Percentiles rank a stretch among this genome's conserved stretches.
phyloP scores from a whole-genome alignment of 495 filamentous ascomycete species.

The Recurvomyces mirabilis region DNA sequence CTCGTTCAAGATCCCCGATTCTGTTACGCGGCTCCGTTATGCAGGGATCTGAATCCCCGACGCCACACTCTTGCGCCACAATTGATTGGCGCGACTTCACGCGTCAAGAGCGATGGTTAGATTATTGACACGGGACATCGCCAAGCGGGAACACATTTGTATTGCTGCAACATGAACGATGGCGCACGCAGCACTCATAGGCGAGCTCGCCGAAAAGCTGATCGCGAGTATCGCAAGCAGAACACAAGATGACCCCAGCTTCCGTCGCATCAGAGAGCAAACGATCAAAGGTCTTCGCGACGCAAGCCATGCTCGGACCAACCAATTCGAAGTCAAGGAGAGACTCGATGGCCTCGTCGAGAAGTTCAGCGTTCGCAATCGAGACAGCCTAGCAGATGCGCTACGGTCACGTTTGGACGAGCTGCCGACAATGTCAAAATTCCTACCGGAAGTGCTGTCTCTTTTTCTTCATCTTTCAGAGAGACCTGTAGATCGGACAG shows the following conservation, averaged over 20 bases:
- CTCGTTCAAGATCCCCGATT: no score
- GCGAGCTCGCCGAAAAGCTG: slow-evolving; percentile 44
- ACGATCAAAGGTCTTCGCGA: slow-evolving; percentile 45
- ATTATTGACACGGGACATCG: no score
- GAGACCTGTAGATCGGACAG: slow-evolving; percentile 59
- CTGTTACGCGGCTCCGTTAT: background rate
- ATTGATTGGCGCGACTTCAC: background rate
- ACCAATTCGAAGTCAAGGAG: slow-evolving; percentile 74
- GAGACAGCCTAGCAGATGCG: slow-evolving; percentile 71
- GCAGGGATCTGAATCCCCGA: no score
- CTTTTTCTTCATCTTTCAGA: slow-evolving; percentile 74
- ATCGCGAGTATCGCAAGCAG: slow-evolving; percentile 32
- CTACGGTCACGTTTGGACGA: slow-evolving; percentile 52
- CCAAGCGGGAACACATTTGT: no score
- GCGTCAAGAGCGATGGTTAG: no score
- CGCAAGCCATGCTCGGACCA: slow-evolving; percentile 57
- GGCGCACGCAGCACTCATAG: slow-evolving; percentile 37
- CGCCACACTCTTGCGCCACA: background rate
- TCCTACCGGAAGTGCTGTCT: slow-evolving; percentile 67
- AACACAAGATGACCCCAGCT: slow-evolving; percentile 24
- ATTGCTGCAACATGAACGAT: no score
- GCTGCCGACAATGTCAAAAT: slow-evolving; percentile 44
- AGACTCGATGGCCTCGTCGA: slow-evolving; percentile 74
- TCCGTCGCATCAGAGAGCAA: slow-evolving; percentile 37
- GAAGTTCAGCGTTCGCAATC: slow-evolving; percentile 68